Percentiles rank a stretch among this genome's conserved stretches.
These are phyloP conservation scores for Exophiala viscosa DNA, from an alignment of 2,329 filamentous ascomycete species.

Conservation along the genomic window DNA sequence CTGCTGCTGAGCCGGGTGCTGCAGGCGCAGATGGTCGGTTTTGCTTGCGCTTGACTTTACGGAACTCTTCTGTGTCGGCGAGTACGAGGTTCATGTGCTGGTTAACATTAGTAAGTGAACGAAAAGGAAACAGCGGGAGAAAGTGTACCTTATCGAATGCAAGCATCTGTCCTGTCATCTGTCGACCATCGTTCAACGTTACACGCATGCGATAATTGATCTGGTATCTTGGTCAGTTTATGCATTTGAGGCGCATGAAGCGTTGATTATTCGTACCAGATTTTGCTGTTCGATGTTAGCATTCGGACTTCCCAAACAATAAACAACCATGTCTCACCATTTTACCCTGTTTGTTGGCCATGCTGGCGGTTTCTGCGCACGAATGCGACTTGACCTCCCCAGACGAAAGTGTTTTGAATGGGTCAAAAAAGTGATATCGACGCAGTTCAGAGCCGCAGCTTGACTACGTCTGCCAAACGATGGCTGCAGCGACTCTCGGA, in stretches of 20 bases:
- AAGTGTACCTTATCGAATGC: slow-evolving; percentile 84
- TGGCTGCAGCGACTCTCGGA: slow-evolving; percentile 20
- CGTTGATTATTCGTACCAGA: slow-evolving; percentile 49
- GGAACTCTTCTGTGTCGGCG: slow-evolving; percentile 97
- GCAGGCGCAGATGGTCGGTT: slow-evolving; percentile 63
- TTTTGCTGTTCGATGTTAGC: slow-evolving; percentile 55
- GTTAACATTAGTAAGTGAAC: neutral
- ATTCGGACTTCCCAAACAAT: neutral
- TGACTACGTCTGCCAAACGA: slow-evolving; percentile 22
- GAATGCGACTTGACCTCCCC: slow-evolving; percentile 38
- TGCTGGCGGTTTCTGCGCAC: slow-evolving; percentile 48
- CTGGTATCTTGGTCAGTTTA: slow-evolving; percentile 46
- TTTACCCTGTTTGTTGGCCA: slow-evolving; percentile 96
- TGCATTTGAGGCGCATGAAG: neutral
- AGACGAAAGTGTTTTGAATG: neutral
- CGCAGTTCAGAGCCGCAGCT: slow-evolving; percentile 25
- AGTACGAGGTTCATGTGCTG: slow-evolving; percentile 99
- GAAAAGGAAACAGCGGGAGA: neutral
- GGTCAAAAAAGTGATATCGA: slow-evolving; percentile 20
- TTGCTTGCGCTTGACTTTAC: slow-evolving; percentile 80
- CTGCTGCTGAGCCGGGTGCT: slow-evolving; percentile 57
- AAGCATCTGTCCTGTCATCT: slow-evolving; percentile 97
- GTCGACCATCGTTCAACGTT: slow-evolving; percentile 87
- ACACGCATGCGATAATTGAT: slow-evolving; percentile 99
- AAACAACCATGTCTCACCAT: slow-evolving; percentile 68